A percentile compares a stretch with the other conserved stretches of the same genome.
Evolutionary conservation across 2,329 filamentous ascomycete genomes (phyloP).

Genomic region (Fusarium sp.): DNA sequence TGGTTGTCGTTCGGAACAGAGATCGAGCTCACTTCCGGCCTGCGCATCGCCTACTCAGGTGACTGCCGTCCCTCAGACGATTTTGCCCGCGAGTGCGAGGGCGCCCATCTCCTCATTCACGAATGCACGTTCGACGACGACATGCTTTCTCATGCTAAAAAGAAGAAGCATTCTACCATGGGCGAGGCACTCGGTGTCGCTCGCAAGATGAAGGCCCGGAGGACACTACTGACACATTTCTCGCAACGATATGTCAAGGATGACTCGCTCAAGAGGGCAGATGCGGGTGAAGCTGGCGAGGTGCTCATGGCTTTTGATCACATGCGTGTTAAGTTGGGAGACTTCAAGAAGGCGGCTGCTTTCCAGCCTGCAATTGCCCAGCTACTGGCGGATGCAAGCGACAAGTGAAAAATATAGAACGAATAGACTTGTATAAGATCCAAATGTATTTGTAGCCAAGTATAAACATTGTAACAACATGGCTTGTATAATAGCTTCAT

Average conservation of each 20-base stretch:
- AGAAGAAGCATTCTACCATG: conserved; percentile 93
- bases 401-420: conserved; percentile 21
- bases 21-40: conserved; percentile 82
- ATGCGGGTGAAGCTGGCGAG: conserved; percentile 56
- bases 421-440: conserved; percentile 5
- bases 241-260: conserved; percentile 90
- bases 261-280: conserved; percentile 50
- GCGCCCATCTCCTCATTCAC: conserved; percentile 89
- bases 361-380: conserved; percentile 47
- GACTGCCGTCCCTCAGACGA: conserved; percentile 85
- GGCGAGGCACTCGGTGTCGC: conserved; percentile 87
- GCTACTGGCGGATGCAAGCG: conserved; percentile 37
- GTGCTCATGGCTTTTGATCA: conserved; percentile 84
- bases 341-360: conserved; percentile 75
- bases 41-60: conserved; percentile 93
- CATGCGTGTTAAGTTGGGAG: conserved; percentile 80
- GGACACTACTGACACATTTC: conserved; percentile 93
- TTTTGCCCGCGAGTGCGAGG: conserved; percentile 80
- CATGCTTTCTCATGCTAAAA: conserved; percentile 80
- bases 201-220: conserved; percentile 81
- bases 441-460: not conserved
- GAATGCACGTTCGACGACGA: conserved; percentile 97
- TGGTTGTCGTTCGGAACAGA: conserved; percentile 81
- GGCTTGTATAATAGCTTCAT: not conserved
- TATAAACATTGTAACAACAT: not conserved